Evolutionary conservation across 768 basidiomycete species (phyloP).

Genomic region (Rubroboletus satanas): DNA sequence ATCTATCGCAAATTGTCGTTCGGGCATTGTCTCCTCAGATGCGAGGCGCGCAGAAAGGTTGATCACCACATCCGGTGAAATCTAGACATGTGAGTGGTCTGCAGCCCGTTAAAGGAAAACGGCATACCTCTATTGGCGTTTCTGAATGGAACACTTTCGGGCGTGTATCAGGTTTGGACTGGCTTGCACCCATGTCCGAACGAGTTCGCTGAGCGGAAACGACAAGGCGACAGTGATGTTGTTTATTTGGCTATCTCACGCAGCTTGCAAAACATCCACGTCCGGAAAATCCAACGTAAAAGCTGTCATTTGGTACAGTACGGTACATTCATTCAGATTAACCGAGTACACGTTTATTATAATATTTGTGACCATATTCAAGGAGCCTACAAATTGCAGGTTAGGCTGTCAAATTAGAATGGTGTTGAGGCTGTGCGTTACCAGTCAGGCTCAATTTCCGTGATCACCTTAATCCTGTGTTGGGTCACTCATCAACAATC

Average conservation of each 20-base stretch:
- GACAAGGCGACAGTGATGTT: not conserved
- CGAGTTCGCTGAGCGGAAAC: not conserved
- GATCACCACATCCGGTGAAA: constrained; percentile 80
- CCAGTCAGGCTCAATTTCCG: constrained; percentile 97
- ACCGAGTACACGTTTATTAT: constrained; percentile 26
- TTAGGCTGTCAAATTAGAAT: not conserved
- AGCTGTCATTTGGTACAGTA: not conserved
- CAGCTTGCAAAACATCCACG: not conserved
- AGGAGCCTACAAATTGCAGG: constrained; percentile 37
- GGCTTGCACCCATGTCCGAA: constrained; percentile 58
- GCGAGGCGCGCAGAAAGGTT: constrained; percentile 65
- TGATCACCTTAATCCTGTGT: constrained; percentile 81
- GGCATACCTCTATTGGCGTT: constrained; percentile 49
- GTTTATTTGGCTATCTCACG: constrained; percentile 14
- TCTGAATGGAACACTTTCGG: constrained; percentile 58
- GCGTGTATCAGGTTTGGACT: constrained; percentile 55
- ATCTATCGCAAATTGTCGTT: constrained; percentile 73
- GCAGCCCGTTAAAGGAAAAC: not conserved
- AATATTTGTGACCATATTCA: constrained; percentile 47
- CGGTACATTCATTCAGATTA: not conserved
- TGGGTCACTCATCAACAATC: constrained; percentile 8
- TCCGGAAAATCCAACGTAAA: not conserved
- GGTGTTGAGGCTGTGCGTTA: constrained; percentile 25
- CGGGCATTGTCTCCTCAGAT: constrained; percentile 55
- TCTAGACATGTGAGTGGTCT: constrained; percentile 41